Percentiles rank a stretch among this genome's conserved stretches.
phyloP scores from a whole-genome alignment of 1,139 yeast genomes.

The Ogataea hybrid region DNA sequence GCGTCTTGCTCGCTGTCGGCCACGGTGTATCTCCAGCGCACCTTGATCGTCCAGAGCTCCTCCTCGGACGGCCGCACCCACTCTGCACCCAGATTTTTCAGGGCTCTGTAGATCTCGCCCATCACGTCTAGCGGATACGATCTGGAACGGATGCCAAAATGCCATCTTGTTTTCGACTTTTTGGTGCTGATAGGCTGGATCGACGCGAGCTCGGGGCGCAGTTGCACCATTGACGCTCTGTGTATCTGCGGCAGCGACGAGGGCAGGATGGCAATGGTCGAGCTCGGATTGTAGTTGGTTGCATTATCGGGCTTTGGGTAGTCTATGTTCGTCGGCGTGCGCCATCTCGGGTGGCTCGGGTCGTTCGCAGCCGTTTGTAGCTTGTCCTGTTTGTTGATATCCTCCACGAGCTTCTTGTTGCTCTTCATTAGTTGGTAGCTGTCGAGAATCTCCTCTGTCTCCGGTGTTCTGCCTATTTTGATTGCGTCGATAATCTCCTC shows the following conservation, averaged over 20 bases:
- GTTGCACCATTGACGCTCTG: slow-evolving; percentile 80
- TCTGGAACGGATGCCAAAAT: slow-evolving; percentile 94
- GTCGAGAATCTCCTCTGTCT: slow-evolving; percentile 78
- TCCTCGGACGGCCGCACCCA: slow-evolving; percentile 95
- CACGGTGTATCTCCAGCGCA: slow-evolving; percentile 86
- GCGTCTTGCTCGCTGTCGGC: slow-evolving; percentile 33
- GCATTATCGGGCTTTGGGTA: slow-evolving; percentile 32
- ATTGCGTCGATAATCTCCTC: slow-evolving; percentile 84
- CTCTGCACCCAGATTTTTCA: slow-evolving; percentile 92
- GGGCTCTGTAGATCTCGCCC: slow-evolving; percentile 97
- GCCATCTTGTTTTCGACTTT: slow-evolving; percentile 96
- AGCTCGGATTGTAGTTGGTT: slow-evolving; percentile 44
- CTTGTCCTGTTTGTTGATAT: slow-evolving; percentile 48
- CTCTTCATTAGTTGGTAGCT: slow-evolving; percentile 89
- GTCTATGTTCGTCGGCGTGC: slow-evolving; percentile 30
- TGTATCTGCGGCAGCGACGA: slow-evolving; percentile 93
- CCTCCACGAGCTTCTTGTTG: slow-evolving; percentile 67
- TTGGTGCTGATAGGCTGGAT: slow-evolving; percentile 75
- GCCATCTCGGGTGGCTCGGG: slow-evolving; percentile 29
- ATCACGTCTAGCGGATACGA: slow-evolving; percentile 96
- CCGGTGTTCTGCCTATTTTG: slow-evolving; percentile 37
- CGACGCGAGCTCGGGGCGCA: slow-evolving; percentile 48
- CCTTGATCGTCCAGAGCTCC: slow-evolving; percentile 95
- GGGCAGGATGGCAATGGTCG: slow-evolving; percentile 88
- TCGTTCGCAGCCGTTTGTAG: slow-evolving; percentile 26